Percentiles rank a stretch among this genome's conserved stretches.
phyloP scores from a whole-genome alignment of 2,329 filamentous ascomycete genomes.

The Arachnomyces sp. region DNA sequence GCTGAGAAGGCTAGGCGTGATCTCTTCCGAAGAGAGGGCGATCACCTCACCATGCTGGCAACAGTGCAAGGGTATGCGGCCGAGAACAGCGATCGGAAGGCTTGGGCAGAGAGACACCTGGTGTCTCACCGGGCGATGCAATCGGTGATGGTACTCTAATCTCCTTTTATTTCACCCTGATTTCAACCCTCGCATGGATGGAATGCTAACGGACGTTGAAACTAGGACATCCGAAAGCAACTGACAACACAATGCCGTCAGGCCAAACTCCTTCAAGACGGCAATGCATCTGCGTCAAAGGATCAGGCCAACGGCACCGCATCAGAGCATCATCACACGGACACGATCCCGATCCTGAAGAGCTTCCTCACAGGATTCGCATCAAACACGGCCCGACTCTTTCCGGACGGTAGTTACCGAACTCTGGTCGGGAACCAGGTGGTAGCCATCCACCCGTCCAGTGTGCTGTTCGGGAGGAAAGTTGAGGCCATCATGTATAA shows the following conservation, averaged over 20 bases:
- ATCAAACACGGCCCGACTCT: slow-evolving; percentile 52
- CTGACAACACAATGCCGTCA: slow-evolving; percentile 48
- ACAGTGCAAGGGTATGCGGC: slow-evolving; percentile 54
- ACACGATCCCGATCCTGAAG: slow-evolving; percentile 46
- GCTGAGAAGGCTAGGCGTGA: slow-evolving; percentile 49
- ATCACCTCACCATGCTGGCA: slow-evolving; percentile 56
- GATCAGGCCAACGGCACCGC: slow-evolving; percentile 6
- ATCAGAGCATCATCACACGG: slow-evolving; percentile 20
- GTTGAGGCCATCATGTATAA: slow-evolving; percentile 58
- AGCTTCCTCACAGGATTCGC: slow-evolving; percentile 54
- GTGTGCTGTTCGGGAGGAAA: slow-evolving; percentile 53
- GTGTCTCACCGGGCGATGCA: slow-evolving; percentile 59
- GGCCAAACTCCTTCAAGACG: slow-evolving; percentile 34
- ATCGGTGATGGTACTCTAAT: slow-evolving; percentile 47
- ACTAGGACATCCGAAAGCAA: slow-evolving; percentile 54
- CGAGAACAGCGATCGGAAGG: slow-evolving; percentile 51
- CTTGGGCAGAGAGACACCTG: slow-evolving; percentile 53
- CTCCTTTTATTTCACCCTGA: not conserved
- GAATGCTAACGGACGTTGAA: not conserved
- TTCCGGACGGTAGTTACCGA: slow-evolving; percentile 55
- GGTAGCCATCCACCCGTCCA: slow-evolving; percentile 56
- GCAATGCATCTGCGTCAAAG: slow-evolving; percentile 13
- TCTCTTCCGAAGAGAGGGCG: slow-evolving; percentile 53
- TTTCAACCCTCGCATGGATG: not conserved
- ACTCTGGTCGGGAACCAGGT: slow-evolving; percentile 55